Percentiles rank a stretch among this genome's conserved stretches.
Evolutionary conservation across 2,329 filamentous ascomycete species (phyloP).

Genomic region (Madurella mycetomatis): DNA sequence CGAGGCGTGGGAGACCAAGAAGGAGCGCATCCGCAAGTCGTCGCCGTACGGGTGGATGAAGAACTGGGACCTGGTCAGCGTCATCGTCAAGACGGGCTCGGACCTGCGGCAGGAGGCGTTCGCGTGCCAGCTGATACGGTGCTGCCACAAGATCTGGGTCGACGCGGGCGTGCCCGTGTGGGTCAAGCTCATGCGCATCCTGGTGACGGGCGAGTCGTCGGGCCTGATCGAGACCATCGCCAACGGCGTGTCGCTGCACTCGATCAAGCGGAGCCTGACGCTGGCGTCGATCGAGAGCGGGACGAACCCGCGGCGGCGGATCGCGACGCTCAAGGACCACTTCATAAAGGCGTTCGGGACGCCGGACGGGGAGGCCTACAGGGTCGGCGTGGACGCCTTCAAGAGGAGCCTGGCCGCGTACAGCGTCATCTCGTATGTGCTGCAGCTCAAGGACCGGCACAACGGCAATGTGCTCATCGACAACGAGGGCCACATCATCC

Average conservation of each 20-base stretch:
- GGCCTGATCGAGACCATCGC: constrained; percentile 85
- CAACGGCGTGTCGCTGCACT: constrained; percentile 82
- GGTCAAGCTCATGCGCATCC: constrained; percentile 82
- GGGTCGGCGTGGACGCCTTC: constrained; percentile 71
- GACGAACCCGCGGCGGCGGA: constrained; percentile 67
- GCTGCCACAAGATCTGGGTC: constrained; percentile 77
- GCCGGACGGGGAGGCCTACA: constrained; percentile 64
- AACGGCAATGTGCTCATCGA: constrained; percentile 85
- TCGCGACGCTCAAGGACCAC: constrained; percentile 77
- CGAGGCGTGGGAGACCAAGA: constrained; percentile 80
- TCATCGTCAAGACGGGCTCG: constrained; percentile 82
- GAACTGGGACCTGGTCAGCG: constrained; percentile 82
- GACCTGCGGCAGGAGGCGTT: constrained; percentile 82
- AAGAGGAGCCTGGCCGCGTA: constrained; percentile 79
- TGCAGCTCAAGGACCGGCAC: constrained; percentile 81
- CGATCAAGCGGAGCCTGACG: constrained; percentile 75
- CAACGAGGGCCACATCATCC: constrained; percentile 79
- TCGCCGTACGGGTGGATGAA: constrained; percentile 87
- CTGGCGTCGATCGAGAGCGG: constrained; percentile 69
- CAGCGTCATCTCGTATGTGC: constrained; percentile 76
- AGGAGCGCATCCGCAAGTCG: constrained; percentile 75
- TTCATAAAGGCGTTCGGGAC: constrained; percentile 75
- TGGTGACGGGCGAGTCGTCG: constrained; percentile 80
- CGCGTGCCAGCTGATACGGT: constrained; percentile 76
- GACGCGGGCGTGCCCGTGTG: constrained; percentile 74